A percentile compares a stretch with the other conserved stretches of the same genome.
Evolutionary conservation across 2,329 filamentous ascomycete genomes (phyloP).

Genomic region (Coniochaeta sp.): DNA sequence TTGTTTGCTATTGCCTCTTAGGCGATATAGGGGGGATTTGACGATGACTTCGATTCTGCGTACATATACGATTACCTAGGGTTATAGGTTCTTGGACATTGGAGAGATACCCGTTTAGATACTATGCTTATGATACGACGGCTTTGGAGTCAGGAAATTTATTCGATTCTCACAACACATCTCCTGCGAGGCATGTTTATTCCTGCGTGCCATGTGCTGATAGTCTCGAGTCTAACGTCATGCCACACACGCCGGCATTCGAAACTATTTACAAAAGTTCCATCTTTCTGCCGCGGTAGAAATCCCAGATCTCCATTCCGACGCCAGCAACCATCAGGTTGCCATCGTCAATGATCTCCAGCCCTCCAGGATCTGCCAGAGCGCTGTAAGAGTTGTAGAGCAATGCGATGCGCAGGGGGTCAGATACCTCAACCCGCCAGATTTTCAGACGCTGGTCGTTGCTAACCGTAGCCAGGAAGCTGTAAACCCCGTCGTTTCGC

Average conservation of each 20-base stretch:
- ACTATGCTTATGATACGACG: not conserved
- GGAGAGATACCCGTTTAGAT: constrained; percentile 3
- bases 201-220: not conserved
- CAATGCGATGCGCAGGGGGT: constrained; percentile 24
- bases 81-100: not conserved
- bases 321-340: constrained; percentile 35
- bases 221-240: not conserved
- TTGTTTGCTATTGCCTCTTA: not conserved
- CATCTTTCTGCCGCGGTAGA: constrained; percentile 1
- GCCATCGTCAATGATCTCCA: constrained; percentile 29
- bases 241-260: not conserved
- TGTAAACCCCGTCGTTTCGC: constrained; percentile 11
- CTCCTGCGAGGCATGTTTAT: not conserved
- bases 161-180: not conserved
- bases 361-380: constrained; percentile 51
- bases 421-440: constrained; percentile 31
- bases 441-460: constrained; percentile 55
- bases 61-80: not conserved
- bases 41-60: not conserved
- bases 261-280: not conserved
- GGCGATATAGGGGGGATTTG: not conserved
- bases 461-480: constrained; percentile 36
- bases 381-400: constrained; percentile 46
- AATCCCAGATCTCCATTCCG: constrained; percentile 36
- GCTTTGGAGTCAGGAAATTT: not conserved